These are phyloP conservation scores for Mucor piriformis DNA, from an alignment of 371 early-diverging fungal genomes.

Conservation along the genomic window DNA sequence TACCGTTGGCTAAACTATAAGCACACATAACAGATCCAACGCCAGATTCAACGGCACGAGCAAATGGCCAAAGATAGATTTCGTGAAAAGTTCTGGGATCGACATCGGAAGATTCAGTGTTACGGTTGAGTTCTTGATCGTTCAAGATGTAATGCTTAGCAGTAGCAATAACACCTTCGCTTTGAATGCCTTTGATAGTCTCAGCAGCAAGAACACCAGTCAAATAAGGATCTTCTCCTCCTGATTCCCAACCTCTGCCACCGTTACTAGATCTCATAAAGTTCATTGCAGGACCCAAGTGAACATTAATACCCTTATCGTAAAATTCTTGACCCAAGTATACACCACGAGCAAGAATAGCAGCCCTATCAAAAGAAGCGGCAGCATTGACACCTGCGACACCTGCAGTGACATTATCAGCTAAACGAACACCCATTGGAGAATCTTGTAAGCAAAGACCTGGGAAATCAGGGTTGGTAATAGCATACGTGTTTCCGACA, in stretches of 20 bases:
- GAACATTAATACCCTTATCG: conserved; percentile 53
- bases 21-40: conserved; percentile 61
- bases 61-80: conserved; percentile 61
- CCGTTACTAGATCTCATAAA: conserved; percentile 47
- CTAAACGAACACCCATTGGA: conserved; percentile 56
- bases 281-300: conserved; percentile 57
- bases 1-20: conserved; percentile 56
- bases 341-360: conserved; percentile 48
- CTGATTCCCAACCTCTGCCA: conserved; percentile 66
- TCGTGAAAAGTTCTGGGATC: conserved; percentile 61
- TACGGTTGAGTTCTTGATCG: conserved; percentile 50
- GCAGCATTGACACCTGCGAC: conserved; percentile 59
- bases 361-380: conserved; percentile 53
- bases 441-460: conserved; percentile 62
- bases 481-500: conserved; percentile 54
- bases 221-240: conserved; percentile 68
- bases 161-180: conserved; percentile 52
- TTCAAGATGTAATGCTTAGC: conserved; percentile 57
- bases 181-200: conserved; percentile 43
- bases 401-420: conserved; percentile 47
- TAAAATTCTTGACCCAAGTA: conserved; percentile 58
- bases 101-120: conserved; percentile 31
- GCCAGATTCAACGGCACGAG: conserved; percentile 55
- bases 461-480: conserved; percentile 40
- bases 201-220: conserved; percentile 36